Evolutionary conservation across 345 rosid genomes (phyloP).

Genomic region (Toxicodendron radicans): DNA sequence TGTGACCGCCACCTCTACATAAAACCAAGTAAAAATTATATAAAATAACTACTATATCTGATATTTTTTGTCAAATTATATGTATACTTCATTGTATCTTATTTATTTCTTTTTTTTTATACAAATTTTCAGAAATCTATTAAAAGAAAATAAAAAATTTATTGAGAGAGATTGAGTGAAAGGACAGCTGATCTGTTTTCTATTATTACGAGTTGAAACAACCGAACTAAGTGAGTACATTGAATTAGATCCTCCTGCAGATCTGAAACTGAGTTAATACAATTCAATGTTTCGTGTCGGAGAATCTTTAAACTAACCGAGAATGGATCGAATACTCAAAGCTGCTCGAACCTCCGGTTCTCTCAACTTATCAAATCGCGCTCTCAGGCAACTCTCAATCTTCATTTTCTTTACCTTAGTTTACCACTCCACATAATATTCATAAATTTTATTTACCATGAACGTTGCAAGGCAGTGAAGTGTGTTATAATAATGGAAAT

Average conservation of each 20-base stretch:
- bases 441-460: neutral
- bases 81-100: too few relatives aligned
- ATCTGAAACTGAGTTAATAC: neutral
- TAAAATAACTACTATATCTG: too few relatives aligned
- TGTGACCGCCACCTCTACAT: too few relatives aligned
- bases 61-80: too few relatives aligned
- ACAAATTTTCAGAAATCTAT: too few relatives aligned
- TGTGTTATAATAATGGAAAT: neutral
- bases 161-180: neutral
- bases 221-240: too few relatives aligned
- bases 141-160: too few relatives aligned
- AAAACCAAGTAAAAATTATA: too few relatives aligned
- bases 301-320: neutral
- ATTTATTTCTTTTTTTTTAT: too few relatives aligned
- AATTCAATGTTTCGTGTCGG: neutral
- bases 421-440: neutral
- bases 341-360: constrained; percentile 90
- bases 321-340: constrained; percentile 79
- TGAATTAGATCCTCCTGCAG: neutral
- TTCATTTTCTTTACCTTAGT: neutral
- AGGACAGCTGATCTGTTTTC: constrained; percentile 6
- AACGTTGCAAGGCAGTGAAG: neutral
- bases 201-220: neutral
- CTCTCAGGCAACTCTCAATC: constrained; percentile 54
- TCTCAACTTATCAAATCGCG: constrained; percentile 89